Evolutionary conservation across 106 monocot genomes (phyloP), one percentile per base, ranked within the genome.

Genomic region (Acorus calamus): DNA sequence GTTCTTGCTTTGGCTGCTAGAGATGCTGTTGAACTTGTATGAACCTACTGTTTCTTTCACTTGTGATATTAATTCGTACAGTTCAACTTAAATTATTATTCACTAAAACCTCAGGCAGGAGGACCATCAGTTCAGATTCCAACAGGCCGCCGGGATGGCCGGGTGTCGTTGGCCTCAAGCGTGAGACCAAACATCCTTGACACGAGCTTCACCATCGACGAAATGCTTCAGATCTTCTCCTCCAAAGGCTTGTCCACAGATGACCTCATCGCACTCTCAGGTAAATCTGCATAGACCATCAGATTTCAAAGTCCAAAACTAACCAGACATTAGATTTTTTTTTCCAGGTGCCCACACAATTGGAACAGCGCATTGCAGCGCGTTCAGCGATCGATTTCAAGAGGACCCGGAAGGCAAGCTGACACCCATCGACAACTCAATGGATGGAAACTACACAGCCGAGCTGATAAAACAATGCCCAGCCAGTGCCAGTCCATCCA

Each of bases 161-260:
- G 54, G 11, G 57, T 78, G 4, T 89, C 89, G 1, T 64, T 56
- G 11, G 73, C 75, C 2, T 78, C 85, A 4, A 83, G 74, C 46
- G 93, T 93, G 2, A 73, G 83, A 52, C 69, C 86, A 0, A 93
- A 93, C 81, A 89, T 89, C 69, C 61, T 93, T 1, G 93, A 93
- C 73, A 89, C 89, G 0, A 73, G 76, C 67, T 93, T 93, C 79
- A 80, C 85, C 4, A 43, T 93, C 7, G 76, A 86, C 47, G 81
- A 82, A 5, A 86, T 89, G 89, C 68, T 78, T 28, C 45, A 69
- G 6, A 59, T 73, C 62, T 89, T 93, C 79, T 68, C 85, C 63
- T 57, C 76, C 63, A 93, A 89, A 64, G 82, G 83, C 10, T 66
- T 89, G 28, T 72, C 83, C 63, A 11, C 81, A 9, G 76, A 83